phyloP scores from a whole-genome alignment of 495 filamentous ascomycete genomes.

The Penicillium bovifimosum region DNA sequence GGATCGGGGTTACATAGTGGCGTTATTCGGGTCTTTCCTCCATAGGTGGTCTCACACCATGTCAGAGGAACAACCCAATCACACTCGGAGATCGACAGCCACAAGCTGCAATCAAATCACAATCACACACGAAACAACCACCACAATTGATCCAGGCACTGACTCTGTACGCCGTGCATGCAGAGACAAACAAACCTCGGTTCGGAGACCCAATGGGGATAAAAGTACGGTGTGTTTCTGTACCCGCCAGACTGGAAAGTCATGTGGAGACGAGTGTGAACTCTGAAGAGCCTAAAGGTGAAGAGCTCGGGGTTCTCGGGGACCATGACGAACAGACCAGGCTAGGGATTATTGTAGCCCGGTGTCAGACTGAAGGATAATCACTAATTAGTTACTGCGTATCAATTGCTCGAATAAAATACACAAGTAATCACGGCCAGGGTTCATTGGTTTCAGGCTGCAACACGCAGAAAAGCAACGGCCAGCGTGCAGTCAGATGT shows the following conservation, averaged over 20 bases:
- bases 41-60: no score
- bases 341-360: no score
- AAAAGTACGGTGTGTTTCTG: constrained; percentile 5
- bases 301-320: constrained; percentile 1
- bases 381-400: no score
- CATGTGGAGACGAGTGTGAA: not conserved
- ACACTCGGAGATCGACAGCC: not conserved
- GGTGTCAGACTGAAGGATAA: no score
- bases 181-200: not conserved
- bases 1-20: no score
- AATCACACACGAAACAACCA: not conserved
- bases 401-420: no score
- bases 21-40: no score
- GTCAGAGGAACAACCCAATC: not conserved
- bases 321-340: not conserved
- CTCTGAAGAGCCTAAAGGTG: not conserved
- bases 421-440: no score
- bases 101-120: not conserved
- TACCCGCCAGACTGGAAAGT: not conserved
- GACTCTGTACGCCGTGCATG: no score
- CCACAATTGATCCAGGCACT: not conserved
- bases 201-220: not conserved
- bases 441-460: no score
- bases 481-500: no score
- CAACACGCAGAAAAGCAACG: no score